Conservation (phyloP, 23 red algal species). For the Gracilaria vermiculophylla region DNA sequence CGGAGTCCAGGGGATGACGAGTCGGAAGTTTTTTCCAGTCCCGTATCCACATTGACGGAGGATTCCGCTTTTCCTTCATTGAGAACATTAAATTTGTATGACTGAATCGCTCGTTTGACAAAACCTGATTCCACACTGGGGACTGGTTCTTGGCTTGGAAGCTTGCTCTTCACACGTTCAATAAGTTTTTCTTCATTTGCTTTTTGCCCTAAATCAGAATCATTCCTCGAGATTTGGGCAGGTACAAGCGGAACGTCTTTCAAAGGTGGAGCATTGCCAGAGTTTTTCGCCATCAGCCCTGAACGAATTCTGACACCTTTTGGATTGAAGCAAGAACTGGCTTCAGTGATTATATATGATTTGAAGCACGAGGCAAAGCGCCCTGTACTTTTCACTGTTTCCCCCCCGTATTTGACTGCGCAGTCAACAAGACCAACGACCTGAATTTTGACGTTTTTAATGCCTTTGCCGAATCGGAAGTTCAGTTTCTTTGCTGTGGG, state of each 20-base stretch:
- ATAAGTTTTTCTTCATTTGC: not conserved
- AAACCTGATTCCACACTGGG: slow-evolving; percentile 4
- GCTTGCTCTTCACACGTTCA: not conserved
- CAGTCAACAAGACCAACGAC: not conserved
- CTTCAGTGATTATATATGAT: not conserved
- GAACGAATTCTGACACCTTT: too few relatives aligned
- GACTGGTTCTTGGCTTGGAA: not conserved
- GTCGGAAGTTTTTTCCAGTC: not conserved
- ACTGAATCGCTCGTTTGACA: not conserved
- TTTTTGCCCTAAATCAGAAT: not conserved
- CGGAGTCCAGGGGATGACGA: not conserved
- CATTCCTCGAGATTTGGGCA: not conserved
- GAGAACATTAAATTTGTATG: not conserved
- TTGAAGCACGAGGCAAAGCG: not conserved
- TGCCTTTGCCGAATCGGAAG: not conserved
- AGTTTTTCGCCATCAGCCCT: too few relatives aligned
- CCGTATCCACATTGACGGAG: not conserved
- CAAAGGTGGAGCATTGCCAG: not conserved
- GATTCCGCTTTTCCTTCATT: not conserved
- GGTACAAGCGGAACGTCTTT: not conserved
- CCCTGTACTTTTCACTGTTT: not conserved
- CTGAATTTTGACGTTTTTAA: not conserved
- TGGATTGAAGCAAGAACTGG: too few relatives aligned
- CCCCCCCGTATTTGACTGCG: not conserved
- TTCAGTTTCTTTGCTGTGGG: too few relatives aligned